These are phyloP conservation scores for Neodidymelliopsis sp. DNA, from an alignment of 2,329 filamentous ascomycete genomes.

Conservation along the genomic window DNA sequence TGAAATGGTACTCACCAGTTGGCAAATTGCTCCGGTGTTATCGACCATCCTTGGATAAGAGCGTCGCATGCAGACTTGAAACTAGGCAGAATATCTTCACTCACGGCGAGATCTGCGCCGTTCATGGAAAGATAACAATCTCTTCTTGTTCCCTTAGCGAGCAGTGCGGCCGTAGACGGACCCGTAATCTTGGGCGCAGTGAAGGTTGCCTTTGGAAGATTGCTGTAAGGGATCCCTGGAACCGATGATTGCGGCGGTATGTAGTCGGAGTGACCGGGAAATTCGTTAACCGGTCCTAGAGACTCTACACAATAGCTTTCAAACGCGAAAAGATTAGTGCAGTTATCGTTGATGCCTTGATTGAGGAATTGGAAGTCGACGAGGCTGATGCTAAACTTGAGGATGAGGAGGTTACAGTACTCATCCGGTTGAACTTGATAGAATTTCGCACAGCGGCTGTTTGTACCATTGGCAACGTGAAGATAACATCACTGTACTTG, in stretches of 20 bases:
- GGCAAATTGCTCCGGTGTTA: slow-evolving; percentile 10
- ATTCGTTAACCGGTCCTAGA: slow-evolving; percentile 3
- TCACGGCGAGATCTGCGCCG: not conserved
- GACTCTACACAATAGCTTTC: slow-evolving; percentile 14
- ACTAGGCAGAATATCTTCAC: not conserved
- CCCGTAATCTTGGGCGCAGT: slow-evolving; percentile 1
- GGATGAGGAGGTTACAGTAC: slow-evolving; percentile 2
- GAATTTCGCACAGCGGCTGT: not conserved
- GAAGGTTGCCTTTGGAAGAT: slow-evolving; percentile 4
- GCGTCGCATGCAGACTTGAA: slow-evolving; percentile 6
- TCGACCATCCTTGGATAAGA: slow-evolving; percentile 10
- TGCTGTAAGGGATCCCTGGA: slow-evolving; percentile 5
- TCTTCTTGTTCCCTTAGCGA: slow-evolving; percentile 1
- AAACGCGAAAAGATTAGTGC: slow-evolving; percentile 5
- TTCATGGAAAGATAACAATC: slow-evolving; percentile 1
- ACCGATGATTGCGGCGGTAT: slow-evolving; percentile 4
- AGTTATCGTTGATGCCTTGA: slow-evolving; percentile 8
- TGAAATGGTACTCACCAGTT: slow-evolving; percentile 13
- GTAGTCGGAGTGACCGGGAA: slow-evolving; percentile 8
- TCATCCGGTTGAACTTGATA: slow-evolving; percentile 1
- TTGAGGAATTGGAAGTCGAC: slow-evolving; percentile 15
- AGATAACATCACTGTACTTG: not conserved
- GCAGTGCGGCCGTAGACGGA: slow-evolving; percentile 2
- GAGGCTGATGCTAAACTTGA: slow-evolving; percentile 4
- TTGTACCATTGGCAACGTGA: not conserved